Evolutionary conservation across 2,329 filamentous ascomycete species (phyloP).

Genomic region (Ciborinia camelliae): DNA sequence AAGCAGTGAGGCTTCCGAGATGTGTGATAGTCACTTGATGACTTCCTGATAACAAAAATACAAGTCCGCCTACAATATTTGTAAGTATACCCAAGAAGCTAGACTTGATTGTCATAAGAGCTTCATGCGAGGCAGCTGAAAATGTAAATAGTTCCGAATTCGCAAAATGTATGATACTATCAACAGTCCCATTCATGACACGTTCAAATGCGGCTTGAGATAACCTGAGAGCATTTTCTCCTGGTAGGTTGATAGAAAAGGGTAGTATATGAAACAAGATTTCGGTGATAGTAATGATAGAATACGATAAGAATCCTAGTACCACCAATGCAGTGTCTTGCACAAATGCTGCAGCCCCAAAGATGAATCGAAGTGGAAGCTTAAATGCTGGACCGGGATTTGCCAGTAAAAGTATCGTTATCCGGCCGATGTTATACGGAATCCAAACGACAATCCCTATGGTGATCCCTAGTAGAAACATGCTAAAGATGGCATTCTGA

Average conservation of each 20-base stretch:
- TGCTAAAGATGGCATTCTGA: conserved; percentile 93
- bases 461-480: conserved; percentile 82
- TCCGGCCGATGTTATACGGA: conserved; percentile 87
- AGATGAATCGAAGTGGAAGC: conserved; percentile 68
- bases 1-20: background rate
- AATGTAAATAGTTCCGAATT: conserved; percentile 69
- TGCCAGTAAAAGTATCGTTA: conserved; percentile 74
- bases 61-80: conserved; percentile 40
- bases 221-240: conserved; percentile 26
- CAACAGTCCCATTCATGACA: conserved; percentile 50
- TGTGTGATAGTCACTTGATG: conserved; percentile 36
- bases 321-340: conserved; percentile 71
- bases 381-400: conserved; percentile 69
- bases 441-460: conserved; percentile 83
- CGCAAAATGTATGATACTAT: conserved; percentile 44
- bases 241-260: conserved; percentile 16
- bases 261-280: conserved; percentile 22
- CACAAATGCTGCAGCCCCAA: conserved; percentile 71
- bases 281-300: conserved; percentile 26
- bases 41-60: conserved; percentile 47
- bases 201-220: conserved; percentile 35
- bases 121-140: conserved; percentile 71
- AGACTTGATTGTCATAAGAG: conserved; percentile 58
- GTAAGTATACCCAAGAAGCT: conserved; percentile 46
- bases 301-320: conserved; percentile 52